These are phyloP conservation scores for Clohesyomyces aquaticus DNA, from an alignment of 495 filamentous ascomycete genomes.

Conservation along the genomic window DNA sequence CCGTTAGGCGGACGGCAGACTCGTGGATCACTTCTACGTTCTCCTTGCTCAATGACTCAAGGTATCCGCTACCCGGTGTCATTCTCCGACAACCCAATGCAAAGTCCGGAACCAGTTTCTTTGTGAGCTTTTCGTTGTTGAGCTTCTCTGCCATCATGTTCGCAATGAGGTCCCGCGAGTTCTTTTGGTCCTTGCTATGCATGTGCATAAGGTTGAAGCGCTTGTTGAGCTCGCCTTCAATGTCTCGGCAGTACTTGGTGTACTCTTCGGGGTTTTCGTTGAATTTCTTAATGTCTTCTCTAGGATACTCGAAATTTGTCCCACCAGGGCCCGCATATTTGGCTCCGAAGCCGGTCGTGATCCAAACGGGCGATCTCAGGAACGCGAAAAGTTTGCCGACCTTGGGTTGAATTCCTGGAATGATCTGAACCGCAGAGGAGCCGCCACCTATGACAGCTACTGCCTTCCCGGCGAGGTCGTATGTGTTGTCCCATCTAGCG, in stretches of 20 bases:
- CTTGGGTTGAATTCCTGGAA: constrained; percentile 18
- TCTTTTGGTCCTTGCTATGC: constrained; percentile 16
- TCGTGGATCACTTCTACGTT: constrained; percentile 21
- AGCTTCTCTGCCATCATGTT: constrained; percentile 15
- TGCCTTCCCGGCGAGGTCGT: constrained; percentile 16
- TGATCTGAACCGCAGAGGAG: constrained; percentile 20
- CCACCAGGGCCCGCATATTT: constrained; percentile 27
- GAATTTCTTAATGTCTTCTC: constrained; percentile 12
- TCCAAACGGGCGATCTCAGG: constrained; percentile 20
- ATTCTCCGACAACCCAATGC: constrained; percentile 17
- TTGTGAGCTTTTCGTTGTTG: constrained; percentile 9
- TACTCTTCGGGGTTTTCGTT: constrained; percentile 18
- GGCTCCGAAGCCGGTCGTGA: constrained; percentile 23
- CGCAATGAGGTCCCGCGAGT: constrained; percentile 10
- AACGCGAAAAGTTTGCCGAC: constrained; percentile 19
- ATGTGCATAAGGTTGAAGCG: constrained; percentile 26
- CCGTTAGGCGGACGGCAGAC: constrained; percentile 15
- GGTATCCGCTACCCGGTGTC: constrained; percentile 11
- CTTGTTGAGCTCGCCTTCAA: constrained; percentile 29
- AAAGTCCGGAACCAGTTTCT: constrained; percentile 23
- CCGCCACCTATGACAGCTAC: constrained; percentile 28
- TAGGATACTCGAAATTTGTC: constrained; percentile 18
- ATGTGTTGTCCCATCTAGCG: constrained; percentile 14
- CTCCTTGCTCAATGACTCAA: constrained; percentile 18
- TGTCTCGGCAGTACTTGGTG: constrained; percentile 10